phyloP scores from a whole-genome alignment of 306 rosid species.

The Dryas alaskensis region DNA sequence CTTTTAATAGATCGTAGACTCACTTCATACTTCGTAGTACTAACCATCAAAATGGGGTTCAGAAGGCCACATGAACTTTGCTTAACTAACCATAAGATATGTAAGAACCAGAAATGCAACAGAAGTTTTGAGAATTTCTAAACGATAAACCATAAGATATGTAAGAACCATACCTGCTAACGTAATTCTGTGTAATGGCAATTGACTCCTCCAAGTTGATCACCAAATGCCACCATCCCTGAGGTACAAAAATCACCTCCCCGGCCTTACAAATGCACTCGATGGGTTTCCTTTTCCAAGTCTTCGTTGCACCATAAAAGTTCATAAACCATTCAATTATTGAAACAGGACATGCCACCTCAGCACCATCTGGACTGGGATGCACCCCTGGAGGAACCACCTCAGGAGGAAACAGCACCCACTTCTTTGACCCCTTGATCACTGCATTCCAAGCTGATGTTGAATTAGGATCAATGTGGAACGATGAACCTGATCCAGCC shows the following conservation, averaged over 20 bases:
- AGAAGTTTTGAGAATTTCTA: background rate
- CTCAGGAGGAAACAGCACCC: constrained; percentile 91
- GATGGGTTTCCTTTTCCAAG: constrained; percentile 73
- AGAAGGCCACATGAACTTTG: background rate
- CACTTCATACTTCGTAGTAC: background rate
- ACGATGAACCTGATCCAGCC: constrained; percentile 86
- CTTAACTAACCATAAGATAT: background rate
- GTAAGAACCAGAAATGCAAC: background rate
- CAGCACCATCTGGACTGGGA: constrained; percentile 94
- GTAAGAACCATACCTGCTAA: constrained; percentile 60
- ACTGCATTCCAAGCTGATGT: constrained; percentile 98
- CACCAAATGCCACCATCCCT: constrained; percentile 99
- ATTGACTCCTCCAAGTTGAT: constrained; percentile 88
- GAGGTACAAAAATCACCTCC: constrained; percentile 85
- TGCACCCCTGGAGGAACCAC: constrained; percentile 86
- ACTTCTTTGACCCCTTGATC: constrained; percentile 89
- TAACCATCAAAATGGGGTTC: background rate
- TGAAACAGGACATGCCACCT: constrained; percentile 92
- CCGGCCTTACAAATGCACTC: constrained; percentile 94
- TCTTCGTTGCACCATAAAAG: constrained; percentile 70
- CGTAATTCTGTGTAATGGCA: constrained; percentile 93
- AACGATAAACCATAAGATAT: background rate
- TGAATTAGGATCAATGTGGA: constrained; percentile 93
- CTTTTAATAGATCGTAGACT: background rate
- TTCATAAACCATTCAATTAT: constrained; percentile 98